Evolutionary conservation across 768 basidiomycete genomes (phyloP).

Genomic region (Suillus brevipes): DNA sequence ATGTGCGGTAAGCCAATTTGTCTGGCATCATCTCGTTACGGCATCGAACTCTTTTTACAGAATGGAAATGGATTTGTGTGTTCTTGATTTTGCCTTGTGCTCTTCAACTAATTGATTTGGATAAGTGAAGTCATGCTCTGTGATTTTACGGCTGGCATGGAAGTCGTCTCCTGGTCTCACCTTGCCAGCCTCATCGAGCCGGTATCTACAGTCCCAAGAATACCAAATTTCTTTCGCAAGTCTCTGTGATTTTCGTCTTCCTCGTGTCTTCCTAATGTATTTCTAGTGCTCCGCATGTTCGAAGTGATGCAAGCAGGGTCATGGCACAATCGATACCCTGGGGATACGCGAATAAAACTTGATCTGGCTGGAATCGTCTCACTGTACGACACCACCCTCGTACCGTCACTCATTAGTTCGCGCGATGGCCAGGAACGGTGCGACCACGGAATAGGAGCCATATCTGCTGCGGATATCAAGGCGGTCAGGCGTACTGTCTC

Average conservation of each 20-base stretch:
- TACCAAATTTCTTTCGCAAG: background rate
- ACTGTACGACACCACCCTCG: constrained; percentile 30
- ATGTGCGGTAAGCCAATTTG: background rate
- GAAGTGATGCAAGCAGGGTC: constrained; percentile 22
- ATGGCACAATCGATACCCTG: constrained; percentile 28
- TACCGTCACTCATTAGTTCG: constrained; percentile 18
- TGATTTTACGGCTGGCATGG: constrained; percentile 42
- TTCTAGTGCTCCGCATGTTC: background rate
- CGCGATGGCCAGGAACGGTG: constrained; percentile 22
- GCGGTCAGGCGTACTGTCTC: constrained; percentile 12
- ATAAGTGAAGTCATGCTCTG: constrained; percentile 50
- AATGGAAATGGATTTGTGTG: constrained; percentile 54
- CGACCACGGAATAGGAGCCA: constrained; percentile 18
- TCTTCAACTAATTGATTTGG: background rate
- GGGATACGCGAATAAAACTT: constrained; percentile 27
- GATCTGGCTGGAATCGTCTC: constrained; percentile 24
- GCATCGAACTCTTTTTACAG: constrained; percentile 19
- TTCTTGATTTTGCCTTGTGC: background rate
- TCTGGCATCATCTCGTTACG: background rate
- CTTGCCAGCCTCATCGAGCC: background rate
- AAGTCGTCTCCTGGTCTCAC: constrained; percentile 36
- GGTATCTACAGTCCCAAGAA: background rate
- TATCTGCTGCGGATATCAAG: constrained; percentile 16
- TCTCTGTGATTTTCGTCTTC: background rate
- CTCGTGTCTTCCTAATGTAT: constrained; percentile 5